Evolutionary conservation across 352 stramenopile species (phyloP).

Genomic region (Globisporangium barbulae): DNA sequence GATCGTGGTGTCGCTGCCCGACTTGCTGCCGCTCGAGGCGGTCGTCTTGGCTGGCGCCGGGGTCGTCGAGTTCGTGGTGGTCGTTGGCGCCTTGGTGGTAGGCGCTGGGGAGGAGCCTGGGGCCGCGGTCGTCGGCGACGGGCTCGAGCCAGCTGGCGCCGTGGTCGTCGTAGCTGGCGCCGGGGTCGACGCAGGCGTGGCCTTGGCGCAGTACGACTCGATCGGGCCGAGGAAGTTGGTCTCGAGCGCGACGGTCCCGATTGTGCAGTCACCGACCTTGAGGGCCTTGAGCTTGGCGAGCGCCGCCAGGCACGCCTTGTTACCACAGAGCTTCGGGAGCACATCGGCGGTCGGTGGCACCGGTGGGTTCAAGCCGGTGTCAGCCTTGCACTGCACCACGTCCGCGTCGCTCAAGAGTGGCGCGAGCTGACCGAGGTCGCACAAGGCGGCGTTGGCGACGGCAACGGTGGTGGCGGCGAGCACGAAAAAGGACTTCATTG

Average conservation of each 20-base stretch:
- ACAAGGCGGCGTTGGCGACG: background rate
- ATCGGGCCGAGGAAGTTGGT: slow-evolving; percentile 17
- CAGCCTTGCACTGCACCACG: slow-evolving; percentile 9
- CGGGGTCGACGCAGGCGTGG: background rate
- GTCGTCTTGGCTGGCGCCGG: background rate
- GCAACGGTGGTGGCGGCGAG: slow-evolving; percentile 5
- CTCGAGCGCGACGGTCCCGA: slow-evolving; percentile 15
- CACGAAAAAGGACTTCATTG: slow-evolving; percentile 15
- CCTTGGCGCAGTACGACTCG: background rate
- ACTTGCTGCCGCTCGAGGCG: slow-evolving; percentile 5
- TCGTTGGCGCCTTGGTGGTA: slow-evolving; percentile 6
- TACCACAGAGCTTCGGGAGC: slow-evolving; percentile 25
- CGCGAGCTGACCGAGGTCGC: background rate
- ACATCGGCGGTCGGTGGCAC: background rate
- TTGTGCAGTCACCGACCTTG: slow-evolving; percentile 24
- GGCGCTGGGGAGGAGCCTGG: background rate
- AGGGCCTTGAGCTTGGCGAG: slow-evolving; percentile 18
- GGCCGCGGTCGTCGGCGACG: background rate
- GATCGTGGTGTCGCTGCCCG: background rate
- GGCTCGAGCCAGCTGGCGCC: background rate
- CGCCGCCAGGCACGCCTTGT: slow-evolving; percentile 19
- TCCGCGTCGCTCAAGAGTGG: background rate
- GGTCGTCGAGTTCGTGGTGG: background rate
- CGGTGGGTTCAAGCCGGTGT: slow-evolving; percentile 18
- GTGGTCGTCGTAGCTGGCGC: background rate